These are phyloP conservation scores for Camellia lanceoleosa DNA, from an alignment of 148 eudicot genomes.

Conservation along the genomic window DNA sequence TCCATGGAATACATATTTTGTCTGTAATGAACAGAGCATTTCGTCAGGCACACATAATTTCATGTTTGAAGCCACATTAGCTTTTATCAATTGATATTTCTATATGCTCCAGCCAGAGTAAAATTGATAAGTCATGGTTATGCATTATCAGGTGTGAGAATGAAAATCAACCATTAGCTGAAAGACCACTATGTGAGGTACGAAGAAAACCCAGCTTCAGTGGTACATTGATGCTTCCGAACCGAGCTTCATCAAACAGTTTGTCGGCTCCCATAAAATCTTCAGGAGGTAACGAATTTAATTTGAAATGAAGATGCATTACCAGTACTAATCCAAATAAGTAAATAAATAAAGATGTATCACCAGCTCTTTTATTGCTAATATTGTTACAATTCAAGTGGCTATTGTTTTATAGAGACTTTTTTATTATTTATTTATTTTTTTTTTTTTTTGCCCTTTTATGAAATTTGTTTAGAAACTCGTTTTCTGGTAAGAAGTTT, in stretches of 20 bases:
- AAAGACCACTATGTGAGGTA: conserved; percentile 41
- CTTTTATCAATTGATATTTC: conserved; percentile 10
- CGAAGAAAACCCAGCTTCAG: conserved; percentile 86
- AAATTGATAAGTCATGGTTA: not conserved
- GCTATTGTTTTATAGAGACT: not conserved
- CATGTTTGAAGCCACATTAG: not conserved
- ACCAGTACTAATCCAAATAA: not conserved
- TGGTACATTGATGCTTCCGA: conserved; percentile 88
- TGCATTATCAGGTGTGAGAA: conserved; percentile 51
- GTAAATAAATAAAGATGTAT: not conserved
- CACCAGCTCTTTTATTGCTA: conserved; percentile 1
- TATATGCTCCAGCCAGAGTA: not conserved
- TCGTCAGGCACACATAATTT: not conserved
- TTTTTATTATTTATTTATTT: no score
- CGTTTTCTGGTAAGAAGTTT: not conserved
- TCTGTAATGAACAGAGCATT: not conserved
- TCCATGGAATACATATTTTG: not conserved
- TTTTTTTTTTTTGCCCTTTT: not conserved
- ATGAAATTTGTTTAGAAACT: conserved; percentile 3
- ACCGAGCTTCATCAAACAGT: conserved; percentile 94
- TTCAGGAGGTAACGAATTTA: conserved; percentile 59
- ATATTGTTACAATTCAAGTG: not conserved
- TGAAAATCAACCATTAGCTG: conserved; percentile 53
- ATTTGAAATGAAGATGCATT: not conserved
- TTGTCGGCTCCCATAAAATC: conserved; percentile 96